These are phyloP conservation scores for Candida ponderosae DNA, from an alignment of 805 yeast species.

Conservation along the genomic window DNA sequence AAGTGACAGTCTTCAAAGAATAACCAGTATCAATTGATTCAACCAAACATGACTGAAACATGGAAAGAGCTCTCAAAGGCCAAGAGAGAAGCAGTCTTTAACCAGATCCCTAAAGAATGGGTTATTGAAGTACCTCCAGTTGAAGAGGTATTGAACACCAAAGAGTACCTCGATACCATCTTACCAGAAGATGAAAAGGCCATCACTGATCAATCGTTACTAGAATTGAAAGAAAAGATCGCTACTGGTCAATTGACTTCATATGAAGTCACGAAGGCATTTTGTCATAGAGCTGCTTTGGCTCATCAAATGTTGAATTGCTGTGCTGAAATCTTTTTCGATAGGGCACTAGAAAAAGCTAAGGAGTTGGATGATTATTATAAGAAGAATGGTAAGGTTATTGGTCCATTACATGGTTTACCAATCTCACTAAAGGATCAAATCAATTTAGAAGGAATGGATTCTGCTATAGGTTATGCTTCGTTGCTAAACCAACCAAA, in stretches of 20 bases:
- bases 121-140: slow-evolving; percentile 8
- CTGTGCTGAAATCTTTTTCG: slow-evolving; percentile 29
- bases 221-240: slow-evolving; percentile 5
- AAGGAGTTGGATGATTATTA: slow-evolving; percentile 39
- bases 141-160: slow-evolving; percentile 11
- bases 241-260: slow-evolving; percentile 25
- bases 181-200: slow-evolving; percentile 9
- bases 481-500: slow-evolving; percentile 3
- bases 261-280: slow-evolving; percentile 37
- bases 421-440: slow-evolving; percentile 50
- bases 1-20: no score
- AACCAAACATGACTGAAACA: no score
- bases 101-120: slow-evolving; percentile 19
- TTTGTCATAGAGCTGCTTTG: slow-evolving; percentile 44
- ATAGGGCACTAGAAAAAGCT: slow-evolving; percentile 48
- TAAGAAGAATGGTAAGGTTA: slow-evolving; percentile 35
- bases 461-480: slow-evolving; percentile 17
- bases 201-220: slow-evolving; percentile 9
- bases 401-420: slow-evolving; percentile 57
- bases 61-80: slow-evolving; percentile 13
- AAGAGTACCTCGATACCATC: slow-evolving; percentile 9
- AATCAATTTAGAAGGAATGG: slow-evolving; percentile 26
- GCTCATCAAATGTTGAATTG: slow-evolving; percentile 39
- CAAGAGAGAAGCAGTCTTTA: slow-evolving; percentile 9
- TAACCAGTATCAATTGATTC: no score